Conservation (phyloP, 2,329 filamentous ascomycete genomes). For the Trichophaea hybrida region DNA sequence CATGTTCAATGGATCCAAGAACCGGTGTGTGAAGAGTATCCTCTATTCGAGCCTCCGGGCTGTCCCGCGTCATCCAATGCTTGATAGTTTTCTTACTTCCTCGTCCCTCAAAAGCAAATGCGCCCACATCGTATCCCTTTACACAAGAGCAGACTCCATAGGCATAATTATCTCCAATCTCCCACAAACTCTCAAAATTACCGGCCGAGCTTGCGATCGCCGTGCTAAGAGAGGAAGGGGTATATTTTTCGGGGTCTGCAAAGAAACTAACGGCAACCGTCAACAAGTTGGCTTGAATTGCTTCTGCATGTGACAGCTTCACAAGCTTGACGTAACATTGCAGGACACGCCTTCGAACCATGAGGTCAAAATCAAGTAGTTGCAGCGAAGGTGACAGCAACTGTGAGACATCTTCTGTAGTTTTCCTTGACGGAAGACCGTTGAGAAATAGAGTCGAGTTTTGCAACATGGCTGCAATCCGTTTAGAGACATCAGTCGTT, state of each 20-base stretch:
- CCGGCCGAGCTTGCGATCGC: slow-evolving; percentile 83
- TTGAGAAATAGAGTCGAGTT: slow-evolving; percentile 85
- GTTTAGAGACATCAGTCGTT: slow-evolving; percentile 84
- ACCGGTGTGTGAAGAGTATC: slow-evolving; percentile 29
- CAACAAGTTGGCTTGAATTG: slow-evolving; percentile 79
- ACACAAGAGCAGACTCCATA: slow-evolving; percentile 85
- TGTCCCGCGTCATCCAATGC: slow-evolving; percentile 28
- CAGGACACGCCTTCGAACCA: slow-evolving; percentile 82
- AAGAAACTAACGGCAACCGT: slow-evolving; percentile 83
- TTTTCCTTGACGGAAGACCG: slow-evolving; percentile 67
- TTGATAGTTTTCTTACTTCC: slow-evolving; percentile 22
- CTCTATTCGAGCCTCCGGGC: slow-evolving; percentile 30
- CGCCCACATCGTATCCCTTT: slow-evolving; percentile 57
- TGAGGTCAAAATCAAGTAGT: slow-evolving; percentile 75
- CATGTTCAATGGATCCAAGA: slow-evolving; percentile 64
- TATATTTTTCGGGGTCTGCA: slow-evolving; percentile 80
- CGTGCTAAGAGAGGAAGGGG: slow-evolving; percentile 68
- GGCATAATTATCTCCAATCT: slow-evolving; percentile 82
- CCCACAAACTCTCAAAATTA: slow-evolving; percentile 88
- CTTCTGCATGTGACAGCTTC: slow-evolving; percentile 73
- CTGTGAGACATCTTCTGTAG: slow-evolving; percentile 72
- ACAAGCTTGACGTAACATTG: slow-evolving; percentile 91
- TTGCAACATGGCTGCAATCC: slow-evolving; percentile 86
- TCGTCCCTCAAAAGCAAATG: slow-evolving; percentile 45
- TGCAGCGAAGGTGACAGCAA: slow-evolving; percentile 73